Conservation (phyloP, 805 yeast species). For the Yarrowia osloensis region DNA sequence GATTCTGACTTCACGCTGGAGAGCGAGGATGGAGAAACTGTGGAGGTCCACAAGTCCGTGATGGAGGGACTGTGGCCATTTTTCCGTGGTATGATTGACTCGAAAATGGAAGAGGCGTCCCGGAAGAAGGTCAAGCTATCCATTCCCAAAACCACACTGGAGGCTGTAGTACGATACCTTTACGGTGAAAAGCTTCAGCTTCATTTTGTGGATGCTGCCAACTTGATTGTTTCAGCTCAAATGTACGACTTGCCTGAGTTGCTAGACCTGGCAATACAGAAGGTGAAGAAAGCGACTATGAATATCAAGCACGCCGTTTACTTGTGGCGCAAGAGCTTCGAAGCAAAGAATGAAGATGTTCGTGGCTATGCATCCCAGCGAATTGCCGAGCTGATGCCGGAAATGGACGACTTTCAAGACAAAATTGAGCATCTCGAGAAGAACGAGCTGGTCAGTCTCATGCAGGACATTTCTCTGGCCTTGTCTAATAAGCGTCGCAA, state of each 20-base stretch:
- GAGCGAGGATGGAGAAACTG: background rate
- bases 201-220: background rate
- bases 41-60: background rate
- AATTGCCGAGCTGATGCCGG: too few species aligned
- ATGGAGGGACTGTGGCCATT: background rate
- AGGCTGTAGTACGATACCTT: background rate
- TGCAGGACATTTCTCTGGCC: too few species aligned
- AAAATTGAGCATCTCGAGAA: too few species aligned
- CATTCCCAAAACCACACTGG: background rate
- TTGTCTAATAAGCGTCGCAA: too few species aligned
- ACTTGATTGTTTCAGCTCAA: background rate
- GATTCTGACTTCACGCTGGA: background rate
- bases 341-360: background rate
- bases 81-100: background rate
- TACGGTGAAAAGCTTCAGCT: background rate
- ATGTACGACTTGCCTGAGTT: background rate
- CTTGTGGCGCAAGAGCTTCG: background rate
- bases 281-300: background rate
- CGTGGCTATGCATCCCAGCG: too few species aligned
- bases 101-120: background rate
- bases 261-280: background rate
- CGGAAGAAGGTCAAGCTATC: background rate
- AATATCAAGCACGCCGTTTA: background rate
- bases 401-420: too few species aligned
- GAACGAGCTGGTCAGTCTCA: too few species aligned